These are phyloP conservation scores for Pythium volutum DNA, from an alignment of 352 stramenopile species.

Conservation along the genomic window DNA sequence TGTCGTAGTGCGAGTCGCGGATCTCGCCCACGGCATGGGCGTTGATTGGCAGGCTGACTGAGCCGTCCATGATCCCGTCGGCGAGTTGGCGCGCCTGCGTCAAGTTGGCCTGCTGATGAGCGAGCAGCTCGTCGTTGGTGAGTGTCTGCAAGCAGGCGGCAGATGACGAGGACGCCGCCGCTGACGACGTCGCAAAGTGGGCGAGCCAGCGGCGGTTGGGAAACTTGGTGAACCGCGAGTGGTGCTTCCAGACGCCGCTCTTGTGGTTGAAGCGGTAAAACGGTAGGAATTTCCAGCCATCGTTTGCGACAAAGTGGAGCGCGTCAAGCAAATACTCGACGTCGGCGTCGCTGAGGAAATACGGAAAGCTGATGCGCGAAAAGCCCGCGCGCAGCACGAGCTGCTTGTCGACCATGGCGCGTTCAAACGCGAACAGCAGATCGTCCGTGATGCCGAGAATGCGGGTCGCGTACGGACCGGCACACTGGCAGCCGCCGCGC, in stretches of 20 bases:
- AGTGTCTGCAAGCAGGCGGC: not conserved
- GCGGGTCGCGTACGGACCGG: slow-evolving; percentile 90
- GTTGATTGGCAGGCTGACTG: not conserved
- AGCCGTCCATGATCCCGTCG: slow-evolving; percentile 14
- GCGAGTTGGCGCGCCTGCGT: slow-evolving; percentile 22
- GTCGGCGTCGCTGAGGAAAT: slow-evolving; percentile 65
- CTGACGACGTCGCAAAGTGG: slow-evolving; percentile 12
- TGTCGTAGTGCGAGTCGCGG: slow-evolving; percentile 27
- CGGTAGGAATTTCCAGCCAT: slow-evolving; percentile 90
- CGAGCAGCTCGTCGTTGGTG: slow-evolving; percentile 14
- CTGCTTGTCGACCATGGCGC: slow-evolving; percentile 80
- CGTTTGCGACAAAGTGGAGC: slow-evolving; percentile 86
- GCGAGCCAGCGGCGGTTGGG: slow-evolving; percentile 30
- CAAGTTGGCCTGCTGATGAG: slow-evolving; percentile 21
- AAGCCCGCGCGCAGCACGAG: slow-evolving; percentile 93
- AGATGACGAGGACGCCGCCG: not conserved
- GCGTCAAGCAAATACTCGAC: slow-evolving; percentile 90
- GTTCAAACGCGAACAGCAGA: slow-evolving; percentile 62
- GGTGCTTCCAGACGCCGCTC: slow-evolving; percentile 90
- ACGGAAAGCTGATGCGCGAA: slow-evolving; percentile 89
- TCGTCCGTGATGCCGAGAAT: slow-evolving; percentile 86
- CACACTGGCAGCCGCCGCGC: slow-evolving; percentile 43
- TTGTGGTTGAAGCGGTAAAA: slow-evolving; percentile 93
- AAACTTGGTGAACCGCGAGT: slow-evolving; percentile 31
- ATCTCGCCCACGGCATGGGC: slow-evolving; percentile 20